Base-by-base conservation (phyloP, 441 rosid species). In the Corymbia citriodora region DNA sequence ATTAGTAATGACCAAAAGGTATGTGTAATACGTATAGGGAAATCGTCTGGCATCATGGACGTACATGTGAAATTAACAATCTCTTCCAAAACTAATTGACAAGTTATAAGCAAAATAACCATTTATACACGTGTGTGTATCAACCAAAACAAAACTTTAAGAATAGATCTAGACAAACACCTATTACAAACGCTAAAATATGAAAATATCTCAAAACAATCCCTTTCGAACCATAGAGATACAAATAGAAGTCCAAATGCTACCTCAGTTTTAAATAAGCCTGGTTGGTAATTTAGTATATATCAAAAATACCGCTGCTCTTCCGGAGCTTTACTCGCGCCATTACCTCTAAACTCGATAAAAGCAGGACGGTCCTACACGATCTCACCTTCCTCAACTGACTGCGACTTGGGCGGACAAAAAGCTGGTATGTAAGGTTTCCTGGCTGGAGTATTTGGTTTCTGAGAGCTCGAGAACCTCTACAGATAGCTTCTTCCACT, bases 391-490 rank as follows among this genome's bases (percentile, higher is more conserved):
- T 50, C 88, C 59, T 96, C 93, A 95, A 81, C 92, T 95, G 86
- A 94, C 96, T 27, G 95, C 95, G 57, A 97, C 96, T 92, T 92
- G 95, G 23, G 97, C 92, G 36, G 95, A 93, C 53, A 94, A 89
- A 94, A 91, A 93, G 83, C 70, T 91, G n/a, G 97, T 90, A 92
- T 91, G 94, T 87, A 93, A 89, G 82, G 90, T 87, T 57, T 94
- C 96, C 92, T 93, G 94, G 83, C 91, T 90, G 16, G 95, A 65
- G n/a, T 88, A 90, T 88, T 93, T 94, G 40, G 90, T 90, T 82
- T 95, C 92, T 11, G 98, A 92, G 87, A 93, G 91, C 93, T 94
- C 93, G 18, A 95, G 93, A 17, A 92, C 16, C 94, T 57, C 89
- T 92, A 91, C 74, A 40, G 45, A 92, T 87, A 31, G 96, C 95